phyloP scores from a whole-genome alignment of 2,329 filamentous ascomycete genomes.

The Parastagonospora nodorum region DNA sequence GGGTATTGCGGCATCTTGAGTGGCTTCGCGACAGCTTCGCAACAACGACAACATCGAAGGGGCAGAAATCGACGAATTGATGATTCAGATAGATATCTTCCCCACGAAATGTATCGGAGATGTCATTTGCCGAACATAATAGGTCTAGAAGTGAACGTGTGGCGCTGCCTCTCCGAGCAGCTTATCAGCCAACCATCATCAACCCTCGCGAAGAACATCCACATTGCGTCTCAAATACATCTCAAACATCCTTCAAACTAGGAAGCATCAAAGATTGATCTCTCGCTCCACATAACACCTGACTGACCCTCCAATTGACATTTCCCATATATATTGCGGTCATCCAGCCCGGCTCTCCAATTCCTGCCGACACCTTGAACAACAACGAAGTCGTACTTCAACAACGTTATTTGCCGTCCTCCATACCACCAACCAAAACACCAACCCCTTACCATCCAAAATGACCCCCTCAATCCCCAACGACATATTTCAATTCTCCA shows the following conservation, averaged over 20 bases:
- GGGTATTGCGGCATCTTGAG: not conserved
- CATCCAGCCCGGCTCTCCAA: not conserved
- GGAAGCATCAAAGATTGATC: too few species aligned
- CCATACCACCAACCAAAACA: not conserved
- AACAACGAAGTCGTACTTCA: not conserved
- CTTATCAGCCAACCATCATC: too few species aligned
- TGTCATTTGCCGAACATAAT: too few species aligned
- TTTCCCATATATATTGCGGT: not conserved
- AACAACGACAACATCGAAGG: not conserved
- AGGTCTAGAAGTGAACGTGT: too few species aligned
- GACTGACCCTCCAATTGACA: not conserved
- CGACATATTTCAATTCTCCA: constrained; percentile 53
- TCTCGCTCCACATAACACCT: not conserved
- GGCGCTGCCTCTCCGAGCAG: too few species aligned
- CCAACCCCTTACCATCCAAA: not conserved
- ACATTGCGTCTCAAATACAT: too few species aligned
- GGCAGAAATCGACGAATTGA: too few species aligned
- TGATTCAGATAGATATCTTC: too few species aligned
- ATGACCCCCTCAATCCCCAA: constrained; percentile 51
- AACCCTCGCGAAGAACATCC: too few species aligned
- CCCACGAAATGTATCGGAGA: too few species aligned
- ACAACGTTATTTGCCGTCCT: not conserved
- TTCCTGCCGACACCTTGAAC: not conserved
- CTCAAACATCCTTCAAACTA: too few species aligned
- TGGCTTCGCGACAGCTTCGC: not conserved